These are phyloP conservation scores for Corymbia maculata DNA, from an alignment of 345 rosid species.

Conservation along the genomic window DNA sequence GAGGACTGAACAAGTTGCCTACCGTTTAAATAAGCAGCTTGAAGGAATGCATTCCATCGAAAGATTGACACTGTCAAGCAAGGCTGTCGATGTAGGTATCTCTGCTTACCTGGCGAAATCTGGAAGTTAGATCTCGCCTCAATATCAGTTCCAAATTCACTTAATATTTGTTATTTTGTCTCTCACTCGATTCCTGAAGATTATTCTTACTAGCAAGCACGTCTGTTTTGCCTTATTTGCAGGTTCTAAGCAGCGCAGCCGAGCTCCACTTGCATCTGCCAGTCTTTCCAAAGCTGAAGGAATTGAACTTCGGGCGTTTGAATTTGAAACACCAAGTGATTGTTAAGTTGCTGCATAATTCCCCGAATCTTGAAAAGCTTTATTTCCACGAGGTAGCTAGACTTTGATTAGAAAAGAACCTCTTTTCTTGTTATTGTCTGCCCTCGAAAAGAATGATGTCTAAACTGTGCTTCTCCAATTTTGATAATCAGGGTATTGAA, in stretches of 20 bases:
- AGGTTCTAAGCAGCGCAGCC: background rate
- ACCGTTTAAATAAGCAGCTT: background rate
- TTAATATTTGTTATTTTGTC: background rate
- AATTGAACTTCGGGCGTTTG: background rate
- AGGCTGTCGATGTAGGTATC: background rate
- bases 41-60: background rate
- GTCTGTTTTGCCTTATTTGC: background rate
- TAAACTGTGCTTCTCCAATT: background rate
- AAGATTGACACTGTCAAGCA: background rate
- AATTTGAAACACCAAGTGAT: background rate
- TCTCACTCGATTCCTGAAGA: background rate
- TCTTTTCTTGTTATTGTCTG: background rate
- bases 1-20: too few species aligned
- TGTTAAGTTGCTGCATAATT: background rate
- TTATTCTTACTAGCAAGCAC: background rate
- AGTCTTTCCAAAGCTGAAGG: background rate
- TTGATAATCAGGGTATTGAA: background rate
- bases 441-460: background rate
- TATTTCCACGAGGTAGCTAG: background rate
- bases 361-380: background rate
- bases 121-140: background rate
- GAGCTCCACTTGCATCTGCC: background rate
- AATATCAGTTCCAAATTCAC: background rate
- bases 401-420: background rate
- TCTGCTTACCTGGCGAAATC: background rate